Base-by-base conservation (phyloP, 1,284 basidiomycete species). In the Rhodotorula glutinis region DNA sequence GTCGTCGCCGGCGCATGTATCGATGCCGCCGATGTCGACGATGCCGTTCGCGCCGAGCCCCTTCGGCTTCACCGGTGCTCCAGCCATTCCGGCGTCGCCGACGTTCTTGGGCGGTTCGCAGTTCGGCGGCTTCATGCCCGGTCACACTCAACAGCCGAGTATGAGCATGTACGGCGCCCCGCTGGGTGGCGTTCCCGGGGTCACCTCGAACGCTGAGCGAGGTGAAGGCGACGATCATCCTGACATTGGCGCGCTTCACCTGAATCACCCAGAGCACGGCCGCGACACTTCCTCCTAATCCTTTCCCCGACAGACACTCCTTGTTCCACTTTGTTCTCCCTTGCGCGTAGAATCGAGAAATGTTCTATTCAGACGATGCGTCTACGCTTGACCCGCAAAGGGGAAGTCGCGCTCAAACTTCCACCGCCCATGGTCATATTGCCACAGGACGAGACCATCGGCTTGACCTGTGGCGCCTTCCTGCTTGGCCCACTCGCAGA, bases 141-240 rank as follows among this genome's bases (percentile, higher is more conserved):
- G 66, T 0, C 66, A 68, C 53, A 56, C 21, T 10, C 55, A 61
- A 38, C 66, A 68, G 27, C 60, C 66, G 46, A 64, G 62, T 46
- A 62, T 67, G 57, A 41, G 53, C 53, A 55, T 57, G 54, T 49
- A 46, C 47, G 41, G 33, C 21, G 44, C 43, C 7, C 58, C 25
- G 21, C 30, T 33, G 19, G 43, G 14, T 41, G 44, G 47, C 43
- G 33, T 38, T 33, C 25, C 44, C 25, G 43, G 30, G 29, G 17
- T 11, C 14, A 21, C 30, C 27, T 47, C 40, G 41, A 57, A 52
- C 30, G 41, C 21, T 9, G 21, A 43, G 10, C 41, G 51, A 25
- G 17, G 58, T 41, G n/a, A 23, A 30, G 27, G 30, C 8, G 19
- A 47, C 9, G 51, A 60, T 9, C 41, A 43, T 7, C 33, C 30